Base-by-base conservation (phyloP, 83 land plant genomes). In the Picea abies region DNA sequence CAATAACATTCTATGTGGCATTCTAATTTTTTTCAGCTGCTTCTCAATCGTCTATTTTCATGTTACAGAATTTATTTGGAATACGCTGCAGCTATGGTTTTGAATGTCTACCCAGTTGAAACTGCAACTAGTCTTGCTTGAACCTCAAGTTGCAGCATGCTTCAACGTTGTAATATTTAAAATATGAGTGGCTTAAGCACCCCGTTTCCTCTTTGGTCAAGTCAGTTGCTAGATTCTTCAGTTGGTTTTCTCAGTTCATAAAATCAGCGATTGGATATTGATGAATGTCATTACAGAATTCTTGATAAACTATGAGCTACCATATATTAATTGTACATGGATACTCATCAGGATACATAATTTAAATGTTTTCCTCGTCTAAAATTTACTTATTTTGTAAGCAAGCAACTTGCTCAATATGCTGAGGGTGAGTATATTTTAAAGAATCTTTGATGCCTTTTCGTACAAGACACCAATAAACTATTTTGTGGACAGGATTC, bases 111-210 rank as follows among this genome's bases (percentile, higher is more conserved):
- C 3, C 52, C 22, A 41, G 25, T 41, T 44, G 23, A 41, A 73
- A 9, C 76, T 72, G 52, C 77, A 73, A n/a, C 77, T 9, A 73
- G 52, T 23, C 41, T 47, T 44, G 56, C 19, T 37, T 70, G 75
- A 70, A 70, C 26, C 20, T 49, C 52, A 49, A 49, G 39, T 20
- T 16, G 22, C 73, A 70, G 73, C 73, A 37, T 35, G 44, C 44
- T 70, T 70, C 47, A 70, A 37, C 77, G 4, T 44, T 73, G 77
- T 73, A 73, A 73, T 73, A 72, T 73, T 41, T 73, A 73, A 22
- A 44, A 47, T 73, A 47, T 44, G 3, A 47, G 77, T 69, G 14
- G 72, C 17, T 44, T 20, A 73, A 19, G 17, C 5, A 0, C 25
- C 52, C 26, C 56, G 47, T 44, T 73, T 73, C 25, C 19, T 73